phyloP scores from a whole-genome alignment of 495 filamentous ascomycete genomes.

The Hypoxylon intermedium region DNA sequence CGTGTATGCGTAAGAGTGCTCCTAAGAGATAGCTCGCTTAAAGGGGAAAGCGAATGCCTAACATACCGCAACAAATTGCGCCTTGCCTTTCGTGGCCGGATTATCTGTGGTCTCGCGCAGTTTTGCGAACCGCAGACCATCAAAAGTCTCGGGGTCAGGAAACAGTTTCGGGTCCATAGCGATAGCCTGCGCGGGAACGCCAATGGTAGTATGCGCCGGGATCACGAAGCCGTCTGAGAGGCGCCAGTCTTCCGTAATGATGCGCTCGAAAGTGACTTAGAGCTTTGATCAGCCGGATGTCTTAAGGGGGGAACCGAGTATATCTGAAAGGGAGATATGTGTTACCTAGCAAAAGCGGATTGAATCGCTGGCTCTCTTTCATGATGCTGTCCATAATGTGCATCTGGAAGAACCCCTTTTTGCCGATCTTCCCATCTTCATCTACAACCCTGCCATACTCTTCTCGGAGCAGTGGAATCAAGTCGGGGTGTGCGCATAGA shows the following conservation, averaged over 20 bases:
- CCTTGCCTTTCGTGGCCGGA: slow-evolving; percentile 24
- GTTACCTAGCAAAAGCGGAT: slow-evolving; percentile 40
- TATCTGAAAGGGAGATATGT: slow-evolving; percentile 8
- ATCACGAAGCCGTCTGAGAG: slow-evolving; percentile 51
- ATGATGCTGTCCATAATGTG: slow-evolving; percentile 60
- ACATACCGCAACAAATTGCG: slow-evolving; percentile 43
- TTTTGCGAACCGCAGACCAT: slow-evolving; percentile 59
- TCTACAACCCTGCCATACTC: slow-evolving; percentile 45
- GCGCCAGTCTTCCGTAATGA: slow-evolving; percentile 35
- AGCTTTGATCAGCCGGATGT: not conserved
- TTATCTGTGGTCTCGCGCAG: slow-evolving; percentile 46
- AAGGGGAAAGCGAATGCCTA: not conserved
- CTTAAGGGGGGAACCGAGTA: not conserved
- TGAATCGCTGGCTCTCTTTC: slow-evolving; percentile 54
- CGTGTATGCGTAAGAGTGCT: too few relatives aligned
- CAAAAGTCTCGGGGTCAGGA: slow-evolving; percentile 52
- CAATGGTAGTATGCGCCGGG: slow-evolving; percentile 41
- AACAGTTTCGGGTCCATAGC: slow-evolving; percentile 35
- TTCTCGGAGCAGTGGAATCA: slow-evolving; percentile 47
- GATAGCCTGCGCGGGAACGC: slow-evolving; percentile 37
- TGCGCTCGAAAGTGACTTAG: slow-evolving; percentile 46
- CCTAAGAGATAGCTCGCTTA: too few relatives aligned
- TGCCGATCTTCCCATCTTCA: slow-evolving; percentile 40
- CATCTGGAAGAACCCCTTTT: slow-evolving; percentile 40
- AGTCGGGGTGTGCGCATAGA: slow-evolving; percentile 53